phyloP scores from a whole-genome alignment of 176 grass and related monocot genomes.

The Tuctoria greenei region DNA sequence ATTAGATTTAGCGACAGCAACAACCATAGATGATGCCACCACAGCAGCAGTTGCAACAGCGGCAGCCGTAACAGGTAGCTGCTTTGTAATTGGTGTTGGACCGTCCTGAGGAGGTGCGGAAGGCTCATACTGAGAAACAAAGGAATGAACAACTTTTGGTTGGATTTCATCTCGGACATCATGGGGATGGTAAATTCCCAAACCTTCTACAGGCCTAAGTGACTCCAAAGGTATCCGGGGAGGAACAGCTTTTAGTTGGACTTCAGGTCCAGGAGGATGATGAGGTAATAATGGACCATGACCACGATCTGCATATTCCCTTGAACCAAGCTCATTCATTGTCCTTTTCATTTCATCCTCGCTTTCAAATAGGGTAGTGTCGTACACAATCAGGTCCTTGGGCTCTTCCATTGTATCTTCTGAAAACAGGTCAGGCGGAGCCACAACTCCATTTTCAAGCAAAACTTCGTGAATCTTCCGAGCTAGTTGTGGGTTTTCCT shows the following conservation, averaged over 20 bases:
- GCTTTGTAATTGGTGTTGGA: slow-evolving; percentile 40
- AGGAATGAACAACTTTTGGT: slow-evolving; percentile 23
- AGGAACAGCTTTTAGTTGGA: slow-evolving; percentile 43
- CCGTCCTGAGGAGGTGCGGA: slow-evolving; percentile 56
- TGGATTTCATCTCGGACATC: slow-evolving; percentile 31
- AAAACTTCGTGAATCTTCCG: slow-evolving; percentile 94
- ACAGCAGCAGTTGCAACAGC: slow-evolving; percentile 98
- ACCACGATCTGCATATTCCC: slow-evolving; percentile 45
- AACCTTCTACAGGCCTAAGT: slow-evolving; percentile 58
- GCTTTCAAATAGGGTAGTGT: slow-evolving; percentile 55
- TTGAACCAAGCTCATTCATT: slow-evolving; percentile 51
- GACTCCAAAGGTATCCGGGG: slow-evolving; percentile 38
- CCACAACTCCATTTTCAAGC: slow-evolving; percentile 90
- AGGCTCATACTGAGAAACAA: slow-evolving; percentile 45
- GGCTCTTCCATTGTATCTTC: slow-evolving; percentile 73
- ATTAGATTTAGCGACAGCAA: slow-evolving; percentile 78
- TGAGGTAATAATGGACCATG: slow-evolving; percentile 65
- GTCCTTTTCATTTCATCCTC: slow-evolving; percentile 66
- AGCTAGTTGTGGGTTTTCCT: slow-evolving; percentile 91
- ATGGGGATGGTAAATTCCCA: slow-evolving; percentile 32
- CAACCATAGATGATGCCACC: slow-evolving; percentile 96
- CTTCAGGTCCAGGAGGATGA: slow-evolving; percentile 44
- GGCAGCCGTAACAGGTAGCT: slow-evolving; percentile 89
- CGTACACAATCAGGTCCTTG: slow-evolving; percentile 62
- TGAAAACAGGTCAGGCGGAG: slow-evolving; percentile 88